These are phyloP conservation scores for Musa itinerans DNA, from an alignment of 176 grass and related monocot genomes.

Conservation along the genomic window DNA sequence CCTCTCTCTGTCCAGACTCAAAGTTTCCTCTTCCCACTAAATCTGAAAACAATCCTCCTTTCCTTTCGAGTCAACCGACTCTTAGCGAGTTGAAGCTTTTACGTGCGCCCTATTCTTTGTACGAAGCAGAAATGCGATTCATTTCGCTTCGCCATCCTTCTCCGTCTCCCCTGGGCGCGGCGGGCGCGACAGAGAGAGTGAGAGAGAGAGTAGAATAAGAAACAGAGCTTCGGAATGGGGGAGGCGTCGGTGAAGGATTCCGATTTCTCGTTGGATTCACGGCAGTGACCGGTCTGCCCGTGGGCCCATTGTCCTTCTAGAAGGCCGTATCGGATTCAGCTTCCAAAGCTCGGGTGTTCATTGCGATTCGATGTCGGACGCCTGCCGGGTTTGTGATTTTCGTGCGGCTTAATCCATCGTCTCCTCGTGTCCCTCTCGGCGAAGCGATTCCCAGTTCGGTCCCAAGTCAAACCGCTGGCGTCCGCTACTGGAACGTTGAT, in stretches of 20 bases:
- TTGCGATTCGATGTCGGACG: neutral
- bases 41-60: too few relatives aligned
- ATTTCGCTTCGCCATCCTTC: too few relatives aligned
- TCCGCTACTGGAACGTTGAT: neutral
- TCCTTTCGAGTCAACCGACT: too few relatives aligned
- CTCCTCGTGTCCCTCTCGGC: neutral
- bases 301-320: neutral
- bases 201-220: neutral
- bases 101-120: too few relatives aligned
- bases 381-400: neutral
- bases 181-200: neutral
- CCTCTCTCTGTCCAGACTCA: too few relatives aligned
- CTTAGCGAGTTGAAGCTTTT: too few relatives aligned
- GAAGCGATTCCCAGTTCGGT: neutral
- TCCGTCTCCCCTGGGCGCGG: too few relatives aligned
- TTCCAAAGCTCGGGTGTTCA: neutral
- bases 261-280: neutral
- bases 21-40: too few relatives aligned
- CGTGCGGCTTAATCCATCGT: neutral
- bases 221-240: neutral
- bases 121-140: too few relatives aligned
- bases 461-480: neutral
- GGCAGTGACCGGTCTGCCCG: neutral
- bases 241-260: neutral
- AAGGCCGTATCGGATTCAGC: neutral